Evolutionary conservation across 495 filamentous ascomycete genomes (phyloP), one percentile per base, ranked within the genome.

Genomic region (Xylaria sp.): DNA sequence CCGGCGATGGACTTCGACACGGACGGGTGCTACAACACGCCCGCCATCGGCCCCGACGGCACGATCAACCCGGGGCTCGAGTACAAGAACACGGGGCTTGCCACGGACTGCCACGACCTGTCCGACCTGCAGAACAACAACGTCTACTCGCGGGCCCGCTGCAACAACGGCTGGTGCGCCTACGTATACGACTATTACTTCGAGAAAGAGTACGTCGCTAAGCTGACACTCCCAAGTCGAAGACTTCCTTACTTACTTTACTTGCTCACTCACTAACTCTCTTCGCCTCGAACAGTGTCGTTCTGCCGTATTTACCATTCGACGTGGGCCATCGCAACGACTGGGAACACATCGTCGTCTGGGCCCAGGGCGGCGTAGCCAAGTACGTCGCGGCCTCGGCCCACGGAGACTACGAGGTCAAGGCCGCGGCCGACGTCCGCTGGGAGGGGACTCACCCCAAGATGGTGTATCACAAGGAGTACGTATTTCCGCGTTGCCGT

Each of bases 171-270:
- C 33, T 84, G 79, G 81, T 85, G 83, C 72, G 68, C 79, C 33
- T 82, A 82, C 71, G 40, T 85, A 41, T 85, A 85, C 75, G 81
- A 80, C 63, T 84, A 84, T 72, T 85, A 84, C 75, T 85, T 84
- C 37, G 82, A 84, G 73, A 85, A 84, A 74, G 83, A 85, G 57
- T 67, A 57, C n/a, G 69, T n/a, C 37, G 17, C 15, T 31, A 3
- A 64, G 48, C 21, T 35, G n/a, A 0, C 21, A 24, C n/a, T n/a
- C 21, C 44, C 21, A 50, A 9, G 2, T 31, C n/a, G 9, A 19
- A 5, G 12, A 44, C 50, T 37, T n/a, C n/a, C n/a, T n/a, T n/a
- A n/a, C n/a, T n/a, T n/a, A n/a, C n/a, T n/a, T n/a, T n/a, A n/a
- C n/a, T n/a, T n/a, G 11, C 9, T 11, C n/a, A 57, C 6, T 29